Conservation (phyloP, 805 yeast species). For the Ogataea pilisensis region DNA sequence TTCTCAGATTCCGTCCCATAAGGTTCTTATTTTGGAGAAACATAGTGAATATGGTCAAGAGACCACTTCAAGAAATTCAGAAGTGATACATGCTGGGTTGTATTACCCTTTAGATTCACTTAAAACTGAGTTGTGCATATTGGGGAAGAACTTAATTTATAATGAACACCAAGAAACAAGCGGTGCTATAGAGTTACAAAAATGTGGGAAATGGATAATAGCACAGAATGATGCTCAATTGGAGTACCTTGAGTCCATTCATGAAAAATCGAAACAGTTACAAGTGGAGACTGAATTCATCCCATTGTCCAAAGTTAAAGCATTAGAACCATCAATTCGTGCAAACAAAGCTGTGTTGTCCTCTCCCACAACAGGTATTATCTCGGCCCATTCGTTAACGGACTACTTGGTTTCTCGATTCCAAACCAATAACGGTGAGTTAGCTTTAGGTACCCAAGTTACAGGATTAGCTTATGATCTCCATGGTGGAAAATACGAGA, state of each 20-base stretch:
- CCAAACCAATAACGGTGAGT: conserved; percentile 57
- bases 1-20: conserved; percentile 35
- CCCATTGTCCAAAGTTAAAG: conserved; percentile 38
- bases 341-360: conserved; percentile 60
- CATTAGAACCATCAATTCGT: conserved; percentile 59
- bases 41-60: conserved; percentile 66
- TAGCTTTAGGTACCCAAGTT: conserved; percentile 61
- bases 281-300: conserved; percentile 61
- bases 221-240: conserved; percentile 70
- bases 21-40: conserved; percentile 68
- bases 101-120: conserved; percentile 71
- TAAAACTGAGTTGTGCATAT: conserved; percentile 65
- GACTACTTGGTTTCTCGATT: conserved; percentile 50
- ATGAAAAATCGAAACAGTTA: conserved; percentile 43
- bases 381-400: conserved; percentile 76
- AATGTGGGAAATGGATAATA: conserved; percentile 84
- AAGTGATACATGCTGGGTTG: conserved; percentile 88
- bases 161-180: conserved; percentile 33
- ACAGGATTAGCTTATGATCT: conserved; percentile 32
- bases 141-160: conserved; percentile 71
- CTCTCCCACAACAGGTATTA: conserved; percentile 82
- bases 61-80: conserved; percentile 86
- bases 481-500: conserved; percentile 22
- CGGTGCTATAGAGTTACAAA: conserved; percentile 49
- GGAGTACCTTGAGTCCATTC: conserved; percentile 52